Percentiles rank a stretch among this genome's conserved stretches.
Conservation (phyloP, 2,329 filamentous ascomycete species). For the Colletotrichum sp. region DNA sequence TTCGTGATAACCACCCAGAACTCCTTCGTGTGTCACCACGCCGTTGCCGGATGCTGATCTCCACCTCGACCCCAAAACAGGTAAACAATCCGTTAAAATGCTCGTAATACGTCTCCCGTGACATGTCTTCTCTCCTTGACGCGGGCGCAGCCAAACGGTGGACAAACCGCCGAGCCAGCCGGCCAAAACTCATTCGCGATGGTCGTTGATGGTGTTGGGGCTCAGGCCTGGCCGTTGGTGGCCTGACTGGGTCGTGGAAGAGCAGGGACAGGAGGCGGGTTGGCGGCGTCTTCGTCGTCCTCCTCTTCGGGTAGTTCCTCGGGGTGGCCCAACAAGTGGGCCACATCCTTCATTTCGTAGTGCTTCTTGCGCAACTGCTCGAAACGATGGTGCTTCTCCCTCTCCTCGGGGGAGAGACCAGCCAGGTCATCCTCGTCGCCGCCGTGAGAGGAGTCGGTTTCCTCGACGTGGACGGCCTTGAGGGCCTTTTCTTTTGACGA, state of each 20-base stretch:
- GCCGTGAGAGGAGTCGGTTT: slow-evolving; percentile 56
- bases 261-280: slow-evolving; percentile 45
- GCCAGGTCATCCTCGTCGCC: slow-evolving; percentile 60
- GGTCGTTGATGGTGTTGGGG: not conserved
- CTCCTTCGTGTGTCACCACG: slow-evolving; percentile 19
- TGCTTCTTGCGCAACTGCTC: slow-evolving; percentile 93
- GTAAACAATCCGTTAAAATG: slow-evolving; percentile 15
- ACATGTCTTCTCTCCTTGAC: not conserved
- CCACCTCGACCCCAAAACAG: slow-evolving; percentile 13
- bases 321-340: slow-evolving; percentile 80
- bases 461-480: slow-evolving; percentile 74
- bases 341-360: slow-evolving; percentile 98
- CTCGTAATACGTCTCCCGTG: slow-evolving; percentile 1
- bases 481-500: slow-evolving; percentile 29
- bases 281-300: slow-evolving; percentile 48
- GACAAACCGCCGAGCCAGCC: not conserved
- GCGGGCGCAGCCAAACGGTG: not conserved
- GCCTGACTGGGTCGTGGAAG: slow-evolving; percentile 35
- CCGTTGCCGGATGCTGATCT: slow-evolving; percentile 23
- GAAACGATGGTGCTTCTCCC: slow-evolving; percentile 90
- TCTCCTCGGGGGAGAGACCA: slow-evolving; percentile 72
- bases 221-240: slow-evolving; percentile 21
- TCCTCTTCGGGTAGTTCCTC: slow-evolving; percentile 69
- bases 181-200: not conserved
- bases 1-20: slow-evolving; percentile 21